These are phyloP conservation scores for Kickxella alabastrina DNA, from an alignment of 192 early-diverging fungal genomes.

Conservation along the genomic window DNA sequence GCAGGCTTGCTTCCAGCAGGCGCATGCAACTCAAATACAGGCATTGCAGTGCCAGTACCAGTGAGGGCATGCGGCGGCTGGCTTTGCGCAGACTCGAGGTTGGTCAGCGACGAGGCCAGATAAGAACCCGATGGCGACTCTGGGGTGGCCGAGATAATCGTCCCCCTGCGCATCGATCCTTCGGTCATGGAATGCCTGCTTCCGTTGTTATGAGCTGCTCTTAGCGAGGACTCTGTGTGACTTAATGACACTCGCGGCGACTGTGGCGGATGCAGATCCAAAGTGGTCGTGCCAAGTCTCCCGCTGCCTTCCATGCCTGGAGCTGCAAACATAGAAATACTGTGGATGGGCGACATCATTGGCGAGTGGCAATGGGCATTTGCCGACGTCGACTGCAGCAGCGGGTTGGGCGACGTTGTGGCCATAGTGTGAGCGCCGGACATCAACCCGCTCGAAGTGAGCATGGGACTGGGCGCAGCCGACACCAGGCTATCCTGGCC, in stretches of 20 bases:
- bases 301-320: background rate
- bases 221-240: background rate
- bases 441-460: constrained; percentile 3
- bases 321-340: background rate
- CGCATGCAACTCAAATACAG: background rate
- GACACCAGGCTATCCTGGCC: background rate
- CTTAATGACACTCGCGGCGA: background rate
- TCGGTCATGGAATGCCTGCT: constrained; percentile 5
- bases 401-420: constrained; percentile 37
- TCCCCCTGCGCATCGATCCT: background rate
- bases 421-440: constrained; percentile 39
- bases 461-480: constrained; percentile 14
- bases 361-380: constrained; percentile 14
- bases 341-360: constrained; percentile 3
- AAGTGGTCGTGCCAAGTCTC: constrained; percentile 1
- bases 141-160: constrained; percentile 12
- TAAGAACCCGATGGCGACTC: constrained; percentile 28
- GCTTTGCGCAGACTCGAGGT: constrained; percentile 15
- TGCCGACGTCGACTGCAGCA: background rate
- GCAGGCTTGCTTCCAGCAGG: background rate
- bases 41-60: background rate
- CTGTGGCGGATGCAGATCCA: constrained; percentile 6
- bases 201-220: background rate
- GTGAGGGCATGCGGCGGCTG: background rate
- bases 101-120: constrained; percentile 27